Base-by-base conservation (phyloP, 2,329 filamentous ascomycete species). In the Hypoxylon sp. region DNA sequence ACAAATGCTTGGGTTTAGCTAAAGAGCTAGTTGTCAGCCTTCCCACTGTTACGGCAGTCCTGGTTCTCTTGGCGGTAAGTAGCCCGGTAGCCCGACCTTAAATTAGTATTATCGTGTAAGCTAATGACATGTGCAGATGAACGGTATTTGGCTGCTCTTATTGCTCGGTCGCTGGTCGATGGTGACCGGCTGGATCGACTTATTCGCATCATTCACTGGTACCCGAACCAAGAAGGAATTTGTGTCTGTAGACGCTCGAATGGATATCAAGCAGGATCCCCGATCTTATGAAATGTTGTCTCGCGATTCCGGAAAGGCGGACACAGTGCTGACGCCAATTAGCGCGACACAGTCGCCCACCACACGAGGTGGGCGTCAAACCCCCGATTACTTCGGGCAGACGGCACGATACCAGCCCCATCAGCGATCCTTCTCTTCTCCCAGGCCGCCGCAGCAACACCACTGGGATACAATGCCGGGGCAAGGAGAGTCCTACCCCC, bases 131-230 rank as follows among this genome's bases (percentile, higher is more conserved):
- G 37, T 51, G 12, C 70, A 93, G 90, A 84, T 93, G 70, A 94
- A 94, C 69, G 95, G 95, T 6, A 82, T 98, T 50, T 97, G 95
- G 89, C 88, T 91, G 52, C 85, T 96, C 61, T 79, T 97, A 58
- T 87, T 98, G 63, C 87, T 97, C 30, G 91, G 91, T 37, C 90
- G 94, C 55, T 89, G 87, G 77, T 90, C 91, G n/a, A 96, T 98
- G 90, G 83, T 96, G 59, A 86, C 84, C 2, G 96, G 91, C 67
- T 99, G 96, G 96, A 71, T 83, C 43, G 89, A 96, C 25, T 80
- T 94, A 43, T 78, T 89, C 70, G 81, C 78, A 58, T 77, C 79
- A 37, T 75, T 82, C 51, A 79, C 88, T 65, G 78, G 80, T 21
- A 78, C 76, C 34, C 80, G 82, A 56, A 82, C 79, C 63, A 88